Conservation (phyloP, 805 yeast species). For the Lachancea sp. region DNA sequence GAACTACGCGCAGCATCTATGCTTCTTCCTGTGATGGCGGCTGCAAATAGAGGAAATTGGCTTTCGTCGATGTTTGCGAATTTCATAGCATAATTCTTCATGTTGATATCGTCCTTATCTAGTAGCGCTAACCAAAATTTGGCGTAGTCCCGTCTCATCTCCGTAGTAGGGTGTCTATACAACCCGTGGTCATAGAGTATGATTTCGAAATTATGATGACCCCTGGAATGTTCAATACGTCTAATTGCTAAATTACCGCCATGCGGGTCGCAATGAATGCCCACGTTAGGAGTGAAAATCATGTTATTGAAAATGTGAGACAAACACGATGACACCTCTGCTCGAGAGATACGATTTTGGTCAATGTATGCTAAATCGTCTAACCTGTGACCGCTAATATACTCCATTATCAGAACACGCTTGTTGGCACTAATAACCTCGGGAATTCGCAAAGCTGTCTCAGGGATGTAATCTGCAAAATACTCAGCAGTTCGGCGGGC, state of each 20-base stretch:
- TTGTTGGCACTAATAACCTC: slow-evolving; percentile 55
- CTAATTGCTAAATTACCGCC: slow-evolving; percentile 93
- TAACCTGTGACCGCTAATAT: slow-evolving; percentile 70
- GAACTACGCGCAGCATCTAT: slow-evolving; percentile 66
- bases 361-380: slow-evolving; percentile 68
- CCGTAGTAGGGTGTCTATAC: slow-evolving; percentile 74
- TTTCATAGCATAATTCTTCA: slow-evolving; percentile 67
- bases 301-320: slow-evolving; percentile 88
- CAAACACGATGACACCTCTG: slow-evolving; percentile 76
- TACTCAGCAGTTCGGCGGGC: slow-evolving; percentile 63
- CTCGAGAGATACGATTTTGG: slow-evolving; percentile 56
- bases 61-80: slow-evolving; percentile 75
- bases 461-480: slow-evolving; percentile 46
- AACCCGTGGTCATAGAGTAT: slow-evolving; percentile 92
- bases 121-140: slow-evolving; percentile 87
- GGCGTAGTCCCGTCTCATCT: slow-evolving; percentile 76
- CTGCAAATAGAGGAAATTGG: slow-evolving; percentile 78
- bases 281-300: slow-evolving; percentile 90
- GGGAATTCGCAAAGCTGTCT: slow-evolving; percentile 80
- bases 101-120: slow-evolving; percentile 56
- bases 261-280: slow-evolving; percentile 96
- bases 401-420: slow-evolving; percentile 84
- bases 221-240: slow-evolving; percentile 28
- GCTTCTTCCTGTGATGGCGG: slow-evolving; percentile 94
- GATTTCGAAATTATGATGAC: slow-evolving; percentile 75